Conservation (phyloP, 1,284 basidiomycete species). For the Albatrellus sp. region DNA sequence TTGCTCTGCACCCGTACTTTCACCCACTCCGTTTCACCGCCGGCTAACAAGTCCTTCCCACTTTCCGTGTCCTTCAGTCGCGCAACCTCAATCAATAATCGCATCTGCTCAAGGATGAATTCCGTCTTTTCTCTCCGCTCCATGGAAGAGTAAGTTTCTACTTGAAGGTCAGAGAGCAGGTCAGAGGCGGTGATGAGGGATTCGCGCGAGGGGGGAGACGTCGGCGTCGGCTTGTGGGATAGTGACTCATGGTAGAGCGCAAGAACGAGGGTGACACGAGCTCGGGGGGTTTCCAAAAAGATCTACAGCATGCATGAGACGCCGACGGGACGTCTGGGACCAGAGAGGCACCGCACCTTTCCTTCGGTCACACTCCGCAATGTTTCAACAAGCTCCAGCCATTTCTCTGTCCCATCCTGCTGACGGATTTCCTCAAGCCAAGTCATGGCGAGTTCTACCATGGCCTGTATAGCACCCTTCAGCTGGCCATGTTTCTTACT, state of each 20-base stretch:
- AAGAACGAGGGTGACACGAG: conserved; percentile 81
- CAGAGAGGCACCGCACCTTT: conserved; percentile 48
- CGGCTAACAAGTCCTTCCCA: conserved; percentile 46
- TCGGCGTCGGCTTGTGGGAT: conserved; percentile 27
- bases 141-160: conserved; percentile 99
- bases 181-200: conserved; percentile 78
- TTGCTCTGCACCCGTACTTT: conserved; percentile 85
- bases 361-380: conserved; percentile 90
- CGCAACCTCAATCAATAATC: conserved; percentile 66
- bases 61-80: conserved; percentile 54
- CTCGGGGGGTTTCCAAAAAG: conserved; percentile 93
- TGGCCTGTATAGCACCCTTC: conserved; percentile 79
- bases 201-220: conserved; percentile 40
- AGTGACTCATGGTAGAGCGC: conserved; percentile 75
- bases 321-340: not conserved
- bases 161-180: conserved; percentile 87
- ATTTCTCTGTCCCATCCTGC: conserved; percentile 58
- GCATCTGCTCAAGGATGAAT: conserved; percentile 98
- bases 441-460: conserved; percentile 78
- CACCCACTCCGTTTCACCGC: conserved; percentile 80
- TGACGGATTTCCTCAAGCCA: conserved; percentile 71
- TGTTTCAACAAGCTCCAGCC: conserved; percentile 84
- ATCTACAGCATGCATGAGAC: conserved; percentile 40
- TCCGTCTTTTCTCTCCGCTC: conserved; percentile 96
- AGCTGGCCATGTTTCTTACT: conserved; percentile 98